Evolutionary conservation across 2,329 filamentous ascomycete species (phyloP), one percentile per base, ranked within the genome.

Genomic region (Sporothrix pseudoabietina): DNA sequence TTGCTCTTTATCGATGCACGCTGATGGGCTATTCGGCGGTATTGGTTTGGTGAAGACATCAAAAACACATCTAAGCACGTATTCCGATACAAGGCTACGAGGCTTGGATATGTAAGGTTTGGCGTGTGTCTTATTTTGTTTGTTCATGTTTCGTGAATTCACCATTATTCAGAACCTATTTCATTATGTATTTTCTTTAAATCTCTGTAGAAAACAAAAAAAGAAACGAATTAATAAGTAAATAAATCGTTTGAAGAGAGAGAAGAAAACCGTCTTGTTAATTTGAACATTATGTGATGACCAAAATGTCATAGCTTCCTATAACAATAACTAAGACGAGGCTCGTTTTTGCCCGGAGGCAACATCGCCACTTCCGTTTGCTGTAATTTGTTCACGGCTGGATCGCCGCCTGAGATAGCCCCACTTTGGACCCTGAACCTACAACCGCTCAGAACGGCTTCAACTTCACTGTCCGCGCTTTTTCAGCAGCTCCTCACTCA

Each of bases 391-490:
- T 47, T 66, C 39, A 66, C 22, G 12, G 16, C 14, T 32, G 3
- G 12, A 12, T 52, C 10, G 3, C 7, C 30, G 19, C 3, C 12
- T 5, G 19, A 3, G 2, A 6, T 5, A 7, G 44, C 65, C 44
- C 65, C 65, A 68, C 65, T 68, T 68, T 68, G 32, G 8, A 35
- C 30, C 3, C 44, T 3, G 4, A 68, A 49, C 47, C 44, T 44
- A 68, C 65, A 52, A 68, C 41, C 35, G 41, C 65, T 52, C 35
- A 68, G 44, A 52, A 68, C 41, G 35, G 41, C 65, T 52, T 52
- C 65, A 68, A 44, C 41, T 14, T 44, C 12, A 44, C 44, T 68
- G 5, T 26, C 3, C 16, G 39, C n/a, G 9, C 39, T 41, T 52
- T 68, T 68, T 12, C 39, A 32, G 4, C 5, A 52, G 16, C 4